These are phyloP conservation scores for Linnemannia elongata DNA, from an alignment of 192 early-diverging fungal genomes.

Conservation along the genomic window DNA sequence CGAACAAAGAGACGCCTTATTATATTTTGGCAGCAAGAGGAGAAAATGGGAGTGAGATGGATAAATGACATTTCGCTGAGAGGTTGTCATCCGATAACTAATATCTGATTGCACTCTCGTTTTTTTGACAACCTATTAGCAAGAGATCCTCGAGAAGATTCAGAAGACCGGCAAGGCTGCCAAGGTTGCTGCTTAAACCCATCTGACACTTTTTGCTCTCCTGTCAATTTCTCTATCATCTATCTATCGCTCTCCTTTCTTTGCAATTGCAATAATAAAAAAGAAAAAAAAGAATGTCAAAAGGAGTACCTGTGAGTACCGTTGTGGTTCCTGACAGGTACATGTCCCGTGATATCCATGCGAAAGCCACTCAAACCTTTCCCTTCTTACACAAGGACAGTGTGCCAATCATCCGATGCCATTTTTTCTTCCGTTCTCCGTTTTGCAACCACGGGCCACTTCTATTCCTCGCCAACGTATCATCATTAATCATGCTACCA, in stretches of 20 bases:
- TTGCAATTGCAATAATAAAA: neutral
- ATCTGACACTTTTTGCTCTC: neutral
- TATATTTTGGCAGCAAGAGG: neutral
- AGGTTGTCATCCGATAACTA: too few relatives aligned
- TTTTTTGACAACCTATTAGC: conserved; percentile 3
- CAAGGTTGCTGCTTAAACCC: conserved; percentile 28
- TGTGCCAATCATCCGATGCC: neutral
- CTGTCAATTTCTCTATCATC: too few relatives aligned
- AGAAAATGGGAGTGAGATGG: neutral
- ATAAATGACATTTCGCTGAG: too few relatives aligned
- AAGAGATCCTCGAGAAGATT: conserved; percentile 44
- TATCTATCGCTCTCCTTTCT: neutral
- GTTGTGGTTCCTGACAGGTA: conserved; percentile 5
- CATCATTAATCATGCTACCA: conserved; percentile 14
- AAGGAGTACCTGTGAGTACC: neutral
- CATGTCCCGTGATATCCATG: neutral
- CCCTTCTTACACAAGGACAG: neutral
- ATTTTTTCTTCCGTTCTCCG: neutral
- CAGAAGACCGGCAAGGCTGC: conserved; percentile 57
- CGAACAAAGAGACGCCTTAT: neutral
- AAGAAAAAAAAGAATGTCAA: neutral
- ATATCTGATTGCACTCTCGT: neutral
- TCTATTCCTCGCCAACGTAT: neutral
- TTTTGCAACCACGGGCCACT: neutral
- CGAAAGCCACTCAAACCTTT: neutral